Percentiles rank a stretch among this genome's conserved stretches.
Conservation (phyloP, 352 stramenopile species). For the Synura sp. region DNA sequence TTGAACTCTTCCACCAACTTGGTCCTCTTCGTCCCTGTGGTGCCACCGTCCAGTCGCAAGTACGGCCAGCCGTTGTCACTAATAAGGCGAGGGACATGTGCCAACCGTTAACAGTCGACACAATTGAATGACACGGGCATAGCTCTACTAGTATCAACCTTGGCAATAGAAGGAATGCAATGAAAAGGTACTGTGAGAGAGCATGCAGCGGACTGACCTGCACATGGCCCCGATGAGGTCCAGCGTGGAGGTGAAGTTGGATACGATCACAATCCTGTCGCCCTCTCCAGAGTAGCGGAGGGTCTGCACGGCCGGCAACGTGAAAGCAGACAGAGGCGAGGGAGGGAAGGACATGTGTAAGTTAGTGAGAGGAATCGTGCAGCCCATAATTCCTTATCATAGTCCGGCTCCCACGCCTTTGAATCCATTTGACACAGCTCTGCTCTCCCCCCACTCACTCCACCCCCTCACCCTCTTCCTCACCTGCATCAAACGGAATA, state of each 20-base stretch:
- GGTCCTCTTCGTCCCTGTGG: conserved; percentile 91
- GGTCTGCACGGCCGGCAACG: not conserved
- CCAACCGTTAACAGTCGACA: conserved; percentile 35
- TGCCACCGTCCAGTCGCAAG: conserved; percentile 81
- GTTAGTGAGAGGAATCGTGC: no score
- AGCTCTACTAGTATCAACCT: no score
- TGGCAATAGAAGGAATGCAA: no score
- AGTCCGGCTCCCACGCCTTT: no score
- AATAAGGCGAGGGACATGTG: conserved; percentile 11
- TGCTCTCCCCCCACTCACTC: no score
- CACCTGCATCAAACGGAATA: conserved; percentile 93
- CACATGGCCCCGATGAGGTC: conserved; percentile 74
- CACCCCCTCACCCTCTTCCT: conserved; percentile 75
- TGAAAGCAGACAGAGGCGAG: not conserved
- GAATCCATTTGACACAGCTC: no score
- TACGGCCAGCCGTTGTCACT: conserved; percentile 47
- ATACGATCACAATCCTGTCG: conserved; percentile 97
- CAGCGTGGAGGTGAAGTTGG: conserved; percentile 90
- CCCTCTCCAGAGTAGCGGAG: not conserved
- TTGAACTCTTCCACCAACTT: conserved; percentile 89
- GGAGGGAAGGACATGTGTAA: not conserved
- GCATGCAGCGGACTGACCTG: no score
- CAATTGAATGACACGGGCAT: no score
- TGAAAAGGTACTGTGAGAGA: no score
- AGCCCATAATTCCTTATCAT: no score